Percentiles rank a stretch among this genome's conserved stretches.
These are phyloP conservation scores for Teratosphaeria epicoccoides DNA, from an alignment of 2,329 filamentous ascomycete genomes.

Conservation along the genomic window DNA sequence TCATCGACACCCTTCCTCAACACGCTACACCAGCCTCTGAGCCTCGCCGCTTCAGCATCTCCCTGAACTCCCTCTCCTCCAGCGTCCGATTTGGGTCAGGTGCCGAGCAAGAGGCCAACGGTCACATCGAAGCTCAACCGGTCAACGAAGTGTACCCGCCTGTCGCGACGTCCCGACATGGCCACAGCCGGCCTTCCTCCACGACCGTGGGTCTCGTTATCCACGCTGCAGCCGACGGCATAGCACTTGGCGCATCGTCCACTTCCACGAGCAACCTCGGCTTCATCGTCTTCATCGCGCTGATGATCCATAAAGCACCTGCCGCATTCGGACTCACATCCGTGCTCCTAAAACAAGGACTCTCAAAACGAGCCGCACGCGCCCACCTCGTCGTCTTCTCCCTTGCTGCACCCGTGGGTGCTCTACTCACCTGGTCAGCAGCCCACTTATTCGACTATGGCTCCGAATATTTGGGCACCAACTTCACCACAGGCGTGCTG, in stretches of 20 bases:
- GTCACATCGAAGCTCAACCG: constrained; percentile 18
- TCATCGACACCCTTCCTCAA: constrained; percentile 76
- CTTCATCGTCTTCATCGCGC: constrained; percentile 87
- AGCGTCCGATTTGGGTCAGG: constrained; percentile 13
- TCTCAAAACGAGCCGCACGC: constrained; percentile 75
- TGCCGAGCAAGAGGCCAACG: constrained; percentile 21
- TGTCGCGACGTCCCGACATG: constrained; percentile 2
- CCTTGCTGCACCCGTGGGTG: constrained; percentile 77
- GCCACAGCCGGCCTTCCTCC: constrained; percentile 24
- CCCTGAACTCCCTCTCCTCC: constrained; percentile 62
- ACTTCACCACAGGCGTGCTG: constrained; percentile 86
- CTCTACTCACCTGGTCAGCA: constrained; percentile 69
- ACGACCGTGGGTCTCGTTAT: constrained; percentile 90
- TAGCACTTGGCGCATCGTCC: constrained; percentile 83
- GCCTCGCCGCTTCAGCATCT: constrained; percentile 72
- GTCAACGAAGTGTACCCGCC: constrained; percentile 3
- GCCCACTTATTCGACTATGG: constrained; percentile 60
- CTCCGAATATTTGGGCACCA: constrained; percentile 44
- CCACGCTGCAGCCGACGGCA: constrained; percentile 87
- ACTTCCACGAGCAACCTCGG: constrained; percentile 60
- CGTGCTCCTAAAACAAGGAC: constrained; percentile 76
- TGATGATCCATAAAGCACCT: constrained; percentile 89
- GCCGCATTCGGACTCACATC: constrained; percentile 92
- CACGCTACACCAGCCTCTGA: constrained; percentile 52
- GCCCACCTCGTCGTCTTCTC: constrained; percentile 86